A percentile compares a stretch with the other conserved stretches of the same genome.
phyloP scores from a whole-genome alignment of 148 eudicot species.

The Dianthus caryophyllus region DNA sequence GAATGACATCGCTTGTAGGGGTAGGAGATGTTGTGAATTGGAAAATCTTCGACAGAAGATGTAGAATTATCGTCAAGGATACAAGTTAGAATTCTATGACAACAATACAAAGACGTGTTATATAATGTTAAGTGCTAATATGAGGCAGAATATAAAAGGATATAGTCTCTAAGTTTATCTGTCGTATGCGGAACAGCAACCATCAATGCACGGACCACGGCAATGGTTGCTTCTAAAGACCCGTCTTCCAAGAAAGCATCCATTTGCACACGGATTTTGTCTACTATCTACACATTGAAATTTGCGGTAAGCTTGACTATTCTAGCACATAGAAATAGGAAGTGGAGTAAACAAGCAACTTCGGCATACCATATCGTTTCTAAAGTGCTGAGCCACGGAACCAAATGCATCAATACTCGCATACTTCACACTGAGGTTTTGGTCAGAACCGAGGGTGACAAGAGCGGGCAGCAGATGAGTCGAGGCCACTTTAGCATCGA shows the following conservation, averaged over 20 bases:
- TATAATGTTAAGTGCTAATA: neutral
- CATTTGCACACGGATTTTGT: constrained; percentile 97
- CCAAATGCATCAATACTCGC: constrained; percentile 97
- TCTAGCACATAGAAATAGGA: neutral
- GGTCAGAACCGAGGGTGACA: constrained; percentile 96
- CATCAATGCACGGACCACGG: constrained; percentile 88
- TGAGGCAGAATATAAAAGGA: constrained; percentile 37
- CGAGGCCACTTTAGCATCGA: constrained; percentile 83
- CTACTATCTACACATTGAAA: constrained; percentile 62
- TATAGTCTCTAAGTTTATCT: constrained; percentile 91
- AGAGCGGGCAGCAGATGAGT: constrained; percentile 93
- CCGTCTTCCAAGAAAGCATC: constrained; percentile 99
- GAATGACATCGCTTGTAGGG: constrained; percentile 59
- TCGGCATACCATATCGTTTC: constrained; percentile 67
- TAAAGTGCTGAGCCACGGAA: constrained; percentile 93
- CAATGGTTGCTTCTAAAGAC: constrained; percentile 87
- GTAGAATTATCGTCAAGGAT: constrained; percentile 65
- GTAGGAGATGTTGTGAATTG: constrained; percentile 58
- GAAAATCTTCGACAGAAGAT: constrained; percentile 88
- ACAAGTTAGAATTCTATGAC: constrained; percentile 12
- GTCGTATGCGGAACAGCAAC: constrained; percentile 94
- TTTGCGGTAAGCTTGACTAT: constrained; percentile 22
- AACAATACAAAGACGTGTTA: neutral
- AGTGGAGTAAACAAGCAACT: constrained; percentile 7
- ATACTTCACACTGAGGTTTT: constrained; percentile 73